phyloP scores from a whole-genome alignment of 495 filamentous ascomycete genomes.

The Alectoria sarmentosa region DNA sequence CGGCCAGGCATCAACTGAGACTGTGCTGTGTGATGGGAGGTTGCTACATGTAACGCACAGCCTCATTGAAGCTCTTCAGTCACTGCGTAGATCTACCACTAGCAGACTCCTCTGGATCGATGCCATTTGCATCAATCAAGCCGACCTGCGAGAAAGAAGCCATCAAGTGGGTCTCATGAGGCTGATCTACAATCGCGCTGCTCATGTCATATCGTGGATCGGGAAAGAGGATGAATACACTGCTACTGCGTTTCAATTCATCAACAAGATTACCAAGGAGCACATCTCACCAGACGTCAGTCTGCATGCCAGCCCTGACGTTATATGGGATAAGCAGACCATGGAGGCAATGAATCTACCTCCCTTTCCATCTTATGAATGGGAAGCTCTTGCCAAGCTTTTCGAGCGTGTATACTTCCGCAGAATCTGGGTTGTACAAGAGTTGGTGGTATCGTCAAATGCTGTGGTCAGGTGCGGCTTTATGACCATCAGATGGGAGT shows the following conservation, averaged over 20 bases:
- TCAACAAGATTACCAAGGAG: background rate
- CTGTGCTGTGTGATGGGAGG: slow-evolving; percentile 7
- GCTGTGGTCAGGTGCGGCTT: slow-evolving; percentile 7
- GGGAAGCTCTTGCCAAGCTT: slow-evolving; percentile 10
- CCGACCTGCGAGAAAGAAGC: slow-evolving; percentile 23
- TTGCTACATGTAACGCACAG: slow-evolving; percentile 6
- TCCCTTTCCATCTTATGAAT: slow-evolving; percentile 10
- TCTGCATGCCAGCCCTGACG: slow-evolving; percentile 7
- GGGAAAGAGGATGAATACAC: slow-evolving; percentile 20
- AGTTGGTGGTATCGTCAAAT: slow-evolving; percentile 5
- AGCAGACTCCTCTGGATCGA: slow-evolving; percentile 29
- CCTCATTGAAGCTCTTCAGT: slow-evolving; percentile 13
- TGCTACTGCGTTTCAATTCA: slow-evolving; percentile 4
- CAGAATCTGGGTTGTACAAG: slow-evolving; percentile 12
- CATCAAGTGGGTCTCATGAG: slow-evolving; percentile 30
- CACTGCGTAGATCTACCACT: slow-evolving; percentile 9
- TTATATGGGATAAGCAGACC: slow-evolving; percentile 2
- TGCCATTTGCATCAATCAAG: slow-evolving; percentile 32
- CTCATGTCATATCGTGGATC: slow-evolving; percentile 29
- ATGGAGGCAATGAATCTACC: slow-evolving; percentile 14
- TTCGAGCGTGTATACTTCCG: slow-evolving; percentile 8
- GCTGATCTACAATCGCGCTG: slow-evolving; percentile 29
- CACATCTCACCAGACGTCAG: slow-evolving; percentile 3
- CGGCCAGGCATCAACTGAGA: background rate
- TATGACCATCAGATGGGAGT: slow-evolving; percentile 4